Base-by-base conservation (phyloP, 805 yeast genomes). In the Wickerhamomyces chambardii region DNA sequence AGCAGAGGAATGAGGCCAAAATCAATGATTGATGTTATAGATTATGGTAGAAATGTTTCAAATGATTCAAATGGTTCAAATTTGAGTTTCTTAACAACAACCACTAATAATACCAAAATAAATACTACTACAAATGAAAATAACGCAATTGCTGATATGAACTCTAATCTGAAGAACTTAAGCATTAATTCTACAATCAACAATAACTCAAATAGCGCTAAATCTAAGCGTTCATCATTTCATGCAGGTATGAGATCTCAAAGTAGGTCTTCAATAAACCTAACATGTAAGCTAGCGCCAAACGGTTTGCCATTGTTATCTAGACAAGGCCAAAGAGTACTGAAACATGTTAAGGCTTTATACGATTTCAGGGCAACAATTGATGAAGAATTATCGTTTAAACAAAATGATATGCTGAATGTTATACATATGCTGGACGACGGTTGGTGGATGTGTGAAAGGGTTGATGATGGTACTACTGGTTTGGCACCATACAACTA, bases 381-480 rank as follows among this genome's bases (percentile, higher is more conserved):
- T 18, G 75, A 77, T 14, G 78, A 73, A 35, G 85, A 78, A 41
- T 63, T 77, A 8, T 56, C 72, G 7, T 78, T 78, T 59, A 63
- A 70, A 30, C 74, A 74, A 47, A 75, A 72, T 38, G 84, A 78
- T 42, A 47, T 67, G 4, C 50, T 78, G 32, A 56, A 73, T 37
- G 70, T 78, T 3, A 46, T 75, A 15, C 66, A 64, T 31, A 70
- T 63, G 64, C 83, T 77, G 50, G 78, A 76, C 17, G 85, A 78
- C 44, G 83, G 83, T 1, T 78, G 85, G 85, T 78, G 85, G 85
- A 77, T 73, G 45, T 76, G 75, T 24, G 85, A 78, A 45, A 73
- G 74, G 16, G 38, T 66, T 25, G 62, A 63, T 26, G 55, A 63
- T 10, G 45, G 48, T 2, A 32, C 33, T 9, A 41, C 34, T 10